Evolutionary conservation across 306 rosid genomes (phyloP), one percentile per base, ranked within the genome.

Genomic region (Carpinus viminea): DNA sequence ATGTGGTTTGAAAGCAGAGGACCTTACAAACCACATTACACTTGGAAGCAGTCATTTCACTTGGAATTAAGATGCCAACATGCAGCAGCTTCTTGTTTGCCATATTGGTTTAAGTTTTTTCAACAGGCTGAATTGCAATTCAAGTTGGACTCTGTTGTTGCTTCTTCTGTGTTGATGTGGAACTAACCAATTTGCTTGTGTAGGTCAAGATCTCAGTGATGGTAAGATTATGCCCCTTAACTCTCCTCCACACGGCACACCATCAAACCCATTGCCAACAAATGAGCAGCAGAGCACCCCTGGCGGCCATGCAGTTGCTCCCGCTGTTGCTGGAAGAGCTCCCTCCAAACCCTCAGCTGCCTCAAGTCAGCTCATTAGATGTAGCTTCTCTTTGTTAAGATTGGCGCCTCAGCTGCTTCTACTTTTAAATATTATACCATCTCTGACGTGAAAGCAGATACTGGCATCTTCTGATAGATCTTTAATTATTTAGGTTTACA

Each of bases 251-350:
- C 87, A 87, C 8, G 86, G 74, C 69, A 82, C 91, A 17, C 85
- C 92, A 0, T 72, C 97, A 57, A 91, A 76, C 74, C 90, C 90
- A 38, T 85, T 94, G 78, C 98, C 97, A 7, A 76, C 98, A 72
- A 90, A 83, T 80, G 95, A 88, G 79, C 98, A 92, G 72, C 98
- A 94, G 90, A 83, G 90, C 26, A 74, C 77, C 50, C 86, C 89
- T 0, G 97, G 92, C 7, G 79, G 79, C 76, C 87, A 53, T 38
- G 92, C 97, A 20, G 85, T 90, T 21, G 91, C 93, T 79, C 98
- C 98, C 31, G 97, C 97, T 53, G 90, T 92, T 62, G 97, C 98
- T 41, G 98, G 95, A 86, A 88, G 88, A 82, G 92, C 97, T 75
- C 90, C 93, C n/a, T 80, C 86, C 50, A 92, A 86, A 82, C 87